Conservation (phyloP, 2,329 filamentous ascomycete genomes). For the Pyrenophora graminea region DNA sequence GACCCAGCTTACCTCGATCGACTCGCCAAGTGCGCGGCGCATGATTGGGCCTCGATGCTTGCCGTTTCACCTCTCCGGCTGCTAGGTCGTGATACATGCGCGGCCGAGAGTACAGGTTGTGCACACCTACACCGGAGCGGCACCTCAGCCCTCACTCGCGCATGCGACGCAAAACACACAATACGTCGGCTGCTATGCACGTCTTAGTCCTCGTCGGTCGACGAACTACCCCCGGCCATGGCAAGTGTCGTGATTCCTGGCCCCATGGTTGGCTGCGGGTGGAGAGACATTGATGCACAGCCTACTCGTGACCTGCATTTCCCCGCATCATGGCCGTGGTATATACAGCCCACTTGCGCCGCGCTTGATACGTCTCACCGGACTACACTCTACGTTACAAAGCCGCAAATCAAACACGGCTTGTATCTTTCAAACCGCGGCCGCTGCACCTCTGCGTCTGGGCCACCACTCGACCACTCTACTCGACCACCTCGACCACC, state of each 20-base stretch:
- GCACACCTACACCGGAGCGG: constrained; percentile 17
- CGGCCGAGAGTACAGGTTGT: constrained; percentile 37
- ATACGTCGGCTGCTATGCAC: constrained; percentile 26
- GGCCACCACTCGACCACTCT: constrained; percentile 8
- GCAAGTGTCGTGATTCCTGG: constrained; percentile 41
- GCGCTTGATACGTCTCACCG: constrained; percentile 17
- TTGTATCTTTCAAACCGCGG: constrained; percentile 20
- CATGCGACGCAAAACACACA: constrained; percentile 26
- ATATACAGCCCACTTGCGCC: constrained; percentile 30
- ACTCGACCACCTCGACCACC: neutral
- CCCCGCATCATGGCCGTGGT: constrained; percentile 28
- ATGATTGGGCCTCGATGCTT: constrained; percentile 22
- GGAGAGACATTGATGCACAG: constrained; percentile 33
- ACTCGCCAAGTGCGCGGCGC: constrained; percentile 1
- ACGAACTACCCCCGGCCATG: constrained; percentile 7
- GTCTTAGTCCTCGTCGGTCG: constrained; percentile 9
- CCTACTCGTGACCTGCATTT: constrained; percentile 33
- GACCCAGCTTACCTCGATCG: constrained; percentile 12
- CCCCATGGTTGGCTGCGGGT: constrained; percentile 31
- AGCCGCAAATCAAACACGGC: constrained; percentile 13
- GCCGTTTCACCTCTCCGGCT: constrained; percentile 16
- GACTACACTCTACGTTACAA: constrained; percentile 20
- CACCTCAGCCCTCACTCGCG: constrained; percentile 27
- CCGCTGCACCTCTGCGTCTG: constrained; percentile 23
- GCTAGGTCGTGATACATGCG: constrained; percentile 30